A percentile compares a stretch with the other conserved stretches of the same genome.
phyloP scores from a whole-genome alignment of 441 rosid species.

The Populus hybrid region DNA sequence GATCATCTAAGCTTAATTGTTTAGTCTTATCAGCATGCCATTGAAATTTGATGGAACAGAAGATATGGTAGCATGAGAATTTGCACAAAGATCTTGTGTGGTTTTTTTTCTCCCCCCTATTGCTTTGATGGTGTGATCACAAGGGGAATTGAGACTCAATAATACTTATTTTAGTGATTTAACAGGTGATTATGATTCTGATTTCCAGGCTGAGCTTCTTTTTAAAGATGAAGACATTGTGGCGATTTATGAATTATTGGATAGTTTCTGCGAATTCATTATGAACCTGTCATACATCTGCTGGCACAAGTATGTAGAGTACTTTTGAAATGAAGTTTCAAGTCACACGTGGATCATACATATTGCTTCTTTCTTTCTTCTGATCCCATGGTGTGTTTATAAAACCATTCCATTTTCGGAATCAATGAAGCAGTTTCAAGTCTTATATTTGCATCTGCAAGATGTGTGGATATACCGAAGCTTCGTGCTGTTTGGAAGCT shows the following conservation, averaged over 20 bases:
- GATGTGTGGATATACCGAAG: constrained; percentile 86
- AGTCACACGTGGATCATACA: too few relatives aligned
- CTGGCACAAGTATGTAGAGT: constrained; percentile 45
- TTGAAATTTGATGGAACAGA: too few relatives aligned
- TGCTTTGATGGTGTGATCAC: too few relatives aligned
- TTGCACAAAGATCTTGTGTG: too few relatives aligned
- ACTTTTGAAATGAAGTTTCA: neutral
- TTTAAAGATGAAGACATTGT: constrained; percentile 46
- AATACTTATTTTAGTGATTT: too few relatives aligned
- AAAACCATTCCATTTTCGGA: neutral
- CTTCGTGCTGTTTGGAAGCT: constrained; percentile 60
- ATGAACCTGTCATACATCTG: constrained; percentile 55
- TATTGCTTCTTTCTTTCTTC: neutral
- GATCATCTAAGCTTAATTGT: too few relatives aligned
- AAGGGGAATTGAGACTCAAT: too few relatives aligned
- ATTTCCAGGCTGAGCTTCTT: constrained; percentile 60
- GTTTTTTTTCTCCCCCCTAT: too few relatives aligned
- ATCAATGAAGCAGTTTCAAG: constrained; percentile 77
- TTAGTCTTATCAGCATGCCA: too few relatives aligned
- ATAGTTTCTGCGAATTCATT: constrained; percentile 59
- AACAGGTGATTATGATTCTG: neutral
- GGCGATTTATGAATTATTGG: constrained; percentile 52
- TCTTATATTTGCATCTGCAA: constrained; percentile 72
- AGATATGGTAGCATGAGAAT: too few relatives aligned
- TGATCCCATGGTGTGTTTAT: too few relatives aligned